Evolutionary conservation across 768 basidiomycete genomes (phyloP).

Genomic region (Trametes cinnabarina): DNA sequence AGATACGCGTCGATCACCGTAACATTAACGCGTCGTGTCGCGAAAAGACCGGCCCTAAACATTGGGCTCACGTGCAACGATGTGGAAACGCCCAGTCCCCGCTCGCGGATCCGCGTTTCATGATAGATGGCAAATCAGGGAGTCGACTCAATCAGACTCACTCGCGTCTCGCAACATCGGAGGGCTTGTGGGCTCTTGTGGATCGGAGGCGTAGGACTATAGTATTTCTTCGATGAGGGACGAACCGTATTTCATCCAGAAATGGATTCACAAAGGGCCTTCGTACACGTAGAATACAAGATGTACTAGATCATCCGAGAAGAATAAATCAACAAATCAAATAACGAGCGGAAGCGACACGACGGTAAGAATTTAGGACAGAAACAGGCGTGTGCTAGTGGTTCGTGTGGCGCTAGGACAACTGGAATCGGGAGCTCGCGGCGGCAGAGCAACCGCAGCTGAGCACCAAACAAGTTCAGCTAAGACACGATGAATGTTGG

Average conservation of each 20-base stretch:
- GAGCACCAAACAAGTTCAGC: too few relatives aligned
- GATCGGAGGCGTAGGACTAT: too few relatives aligned
- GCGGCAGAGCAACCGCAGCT: too few relatives aligned
- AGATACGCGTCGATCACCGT: conserved; percentile 25
- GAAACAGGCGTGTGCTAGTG: not conserved
- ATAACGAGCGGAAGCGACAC: conserved; percentile 16
- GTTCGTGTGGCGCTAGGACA: not conserved
- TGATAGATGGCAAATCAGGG: too few relatives aligned
- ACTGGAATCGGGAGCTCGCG: too few relatives aligned
- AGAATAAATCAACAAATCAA: conserved; percentile 13
- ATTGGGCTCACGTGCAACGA: conserved; percentile 11
- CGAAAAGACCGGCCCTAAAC: conserved; percentile 36
- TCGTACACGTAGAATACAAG: conserved; percentile 17
- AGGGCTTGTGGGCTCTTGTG: too few relatives aligned
- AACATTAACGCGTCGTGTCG: conserved; percentile 20
- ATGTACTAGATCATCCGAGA: conserved; percentile 10
- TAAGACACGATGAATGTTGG: too few relatives aligned
- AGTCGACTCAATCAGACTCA: too few relatives aligned
- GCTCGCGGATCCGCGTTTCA: not conserved
- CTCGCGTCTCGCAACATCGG: too few relatives aligned
- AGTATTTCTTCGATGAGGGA: too few relatives aligned
- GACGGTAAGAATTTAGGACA: not conserved
- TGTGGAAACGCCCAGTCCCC: too few relatives aligned
- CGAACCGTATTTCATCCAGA: conserved; percentile 4
- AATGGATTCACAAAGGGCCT: not conserved